A percentile compares a stretch with the other conserved stretches of the same genome.
These are phyloP conservation scores for Arabis hirsuta DNA, from an alignment of 345 rosid genomes.

Conservation along the genomic window DNA sequence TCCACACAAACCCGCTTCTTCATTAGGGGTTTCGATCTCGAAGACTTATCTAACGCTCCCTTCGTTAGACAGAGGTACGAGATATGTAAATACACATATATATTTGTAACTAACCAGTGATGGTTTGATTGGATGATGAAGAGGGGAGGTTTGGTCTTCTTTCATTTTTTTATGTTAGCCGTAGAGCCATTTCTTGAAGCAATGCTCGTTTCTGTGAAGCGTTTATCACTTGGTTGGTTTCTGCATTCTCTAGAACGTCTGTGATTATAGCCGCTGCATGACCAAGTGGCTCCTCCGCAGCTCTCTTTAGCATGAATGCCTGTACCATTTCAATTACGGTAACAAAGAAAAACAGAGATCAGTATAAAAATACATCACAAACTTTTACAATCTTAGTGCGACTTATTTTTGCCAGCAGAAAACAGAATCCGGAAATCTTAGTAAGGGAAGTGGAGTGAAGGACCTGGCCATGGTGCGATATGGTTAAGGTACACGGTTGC, in stretches of 20 bases:
- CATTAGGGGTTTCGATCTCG: conserved; percentile 6
- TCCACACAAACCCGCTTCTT: conserved; percentile 34
- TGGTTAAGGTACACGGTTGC: conserved; percentile 73
- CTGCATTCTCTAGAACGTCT: conserved; percentile 92
- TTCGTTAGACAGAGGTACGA: neutral
- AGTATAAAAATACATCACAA: neutral
- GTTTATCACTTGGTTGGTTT: conserved; percentile 76
- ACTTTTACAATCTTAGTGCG: neutral
- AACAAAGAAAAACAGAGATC: conserved; percentile 2
- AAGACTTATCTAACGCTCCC: conserved; percentile 7
- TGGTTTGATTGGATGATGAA: conserved; percentile 25
- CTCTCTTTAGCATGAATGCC: conserved; percentile 96
- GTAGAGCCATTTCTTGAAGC: conserved; percentile 94
- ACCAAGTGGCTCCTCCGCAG: conserved; percentile 91
- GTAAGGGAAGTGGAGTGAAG: neutral
- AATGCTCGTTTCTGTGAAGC: conserved; percentile 90
- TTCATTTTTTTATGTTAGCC: conserved; percentile 49
- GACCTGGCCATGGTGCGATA: conserved; percentile 97
- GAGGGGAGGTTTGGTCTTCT: conserved; percentile 26
- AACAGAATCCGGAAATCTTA: conserved; percentile 11
- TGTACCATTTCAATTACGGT: conserved; percentile 35
- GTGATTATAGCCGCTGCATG: conserved; percentile 95
- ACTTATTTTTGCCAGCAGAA: neutral
- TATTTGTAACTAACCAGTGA: conserved; percentile 25
- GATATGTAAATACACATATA: conserved; percentile 20